Evolutionary conservation across 768 basidiomycete species (phyloP).

Genomic region (Rhodocollybia butyracea): DNA sequence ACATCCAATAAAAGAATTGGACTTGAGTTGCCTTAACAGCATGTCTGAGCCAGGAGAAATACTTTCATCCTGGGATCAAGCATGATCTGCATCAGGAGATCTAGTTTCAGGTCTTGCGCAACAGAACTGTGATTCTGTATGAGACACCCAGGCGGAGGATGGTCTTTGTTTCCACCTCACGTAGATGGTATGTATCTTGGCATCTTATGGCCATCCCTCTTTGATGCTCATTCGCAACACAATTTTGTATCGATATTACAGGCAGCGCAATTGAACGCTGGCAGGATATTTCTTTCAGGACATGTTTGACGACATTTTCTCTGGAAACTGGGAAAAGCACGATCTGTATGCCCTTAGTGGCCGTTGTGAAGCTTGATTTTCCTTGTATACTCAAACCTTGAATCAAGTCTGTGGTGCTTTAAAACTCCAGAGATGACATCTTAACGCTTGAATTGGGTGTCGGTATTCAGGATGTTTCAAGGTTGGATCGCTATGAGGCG

Average conservation of each 20-base stretch:
- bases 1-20: no score
- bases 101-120: no score
- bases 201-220: neutral
- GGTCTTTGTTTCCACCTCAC: slow-evolving; percentile 45
- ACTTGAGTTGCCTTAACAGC: no score
- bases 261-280: slow-evolving; percentile 76
- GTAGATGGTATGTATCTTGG: slow-evolving; percentile 34
- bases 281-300: slow-evolving; percentile 59
- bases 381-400: slow-evolving; percentile 58
- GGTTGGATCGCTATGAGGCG: slow-evolving; percentile 76
- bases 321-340: slow-evolving; percentile 59
- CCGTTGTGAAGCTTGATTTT: slow-evolving; percentile 57
- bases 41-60: no score
- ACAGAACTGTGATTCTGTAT: slow-evolving; percentile 74
- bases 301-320: slow-evolving; percentile 61
- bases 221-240: no score
- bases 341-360: slow-evolving; percentile 64
- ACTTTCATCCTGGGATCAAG: no score
- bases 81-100: no score
- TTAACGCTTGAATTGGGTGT: slow-evolving; percentile 30
- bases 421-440: no score
- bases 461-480: slow-evolving; percentile 63
- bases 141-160: slow-evolving; percentile 58
- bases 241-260: slow-evolving; percentile 15
- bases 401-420: slow-evolving; percentile 45